These are phyloP conservation scores for Mucor racemosus DNA, from an alignment of 371 early-diverging fungal species.

Conservation along the genomic window DNA sequence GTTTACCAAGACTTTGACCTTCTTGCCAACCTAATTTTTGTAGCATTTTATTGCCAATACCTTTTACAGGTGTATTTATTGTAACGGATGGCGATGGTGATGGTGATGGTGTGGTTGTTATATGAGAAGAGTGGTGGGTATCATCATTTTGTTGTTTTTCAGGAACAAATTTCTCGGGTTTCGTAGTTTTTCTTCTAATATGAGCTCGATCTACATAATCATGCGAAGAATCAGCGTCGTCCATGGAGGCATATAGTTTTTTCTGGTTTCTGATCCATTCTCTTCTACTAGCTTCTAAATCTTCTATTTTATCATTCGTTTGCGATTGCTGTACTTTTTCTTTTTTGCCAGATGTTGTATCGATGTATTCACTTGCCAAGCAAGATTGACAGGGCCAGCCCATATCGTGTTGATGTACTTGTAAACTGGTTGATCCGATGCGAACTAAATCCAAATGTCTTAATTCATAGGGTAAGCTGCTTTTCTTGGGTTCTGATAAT, in stretches of 20 bases:
- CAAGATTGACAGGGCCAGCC: constrained; percentile 45
- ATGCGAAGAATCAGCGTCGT: background rate
- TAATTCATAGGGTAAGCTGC: constrained; percentile 37
- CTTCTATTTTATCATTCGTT: background rate
- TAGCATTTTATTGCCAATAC: constrained; percentile 41
- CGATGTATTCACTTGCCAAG: constrained; percentile 24
- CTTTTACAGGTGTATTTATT: constrained; percentile 24
- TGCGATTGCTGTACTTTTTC: constrained; percentile 8
- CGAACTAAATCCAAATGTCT: constrained; percentile 35
- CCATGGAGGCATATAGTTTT: background rate
- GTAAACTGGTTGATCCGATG: constrained; percentile 41
- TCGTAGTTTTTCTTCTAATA: constrained; percentile 16
- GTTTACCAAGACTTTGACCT: constrained; percentile 45
- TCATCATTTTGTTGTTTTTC: background rate
- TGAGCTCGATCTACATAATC: constrained; percentile 27
- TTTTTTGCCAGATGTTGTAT: constrained; percentile 17
- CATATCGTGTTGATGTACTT: constrained; percentile 40
- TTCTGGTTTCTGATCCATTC: constrained; percentile 22
- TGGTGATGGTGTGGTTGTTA: background rate
- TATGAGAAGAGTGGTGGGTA: background rate
- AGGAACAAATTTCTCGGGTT: constrained; percentile 6
- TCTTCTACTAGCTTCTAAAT: constrained; percentile 20
- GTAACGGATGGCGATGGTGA: background rate
- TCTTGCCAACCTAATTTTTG: constrained; percentile 52
- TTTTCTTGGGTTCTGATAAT: constrained; percentile 39